Evolutionary conservation across 2,329 filamentous ascomycete species (phyloP).

Genomic region (Chrysosporium queenslandicum): DNA sequence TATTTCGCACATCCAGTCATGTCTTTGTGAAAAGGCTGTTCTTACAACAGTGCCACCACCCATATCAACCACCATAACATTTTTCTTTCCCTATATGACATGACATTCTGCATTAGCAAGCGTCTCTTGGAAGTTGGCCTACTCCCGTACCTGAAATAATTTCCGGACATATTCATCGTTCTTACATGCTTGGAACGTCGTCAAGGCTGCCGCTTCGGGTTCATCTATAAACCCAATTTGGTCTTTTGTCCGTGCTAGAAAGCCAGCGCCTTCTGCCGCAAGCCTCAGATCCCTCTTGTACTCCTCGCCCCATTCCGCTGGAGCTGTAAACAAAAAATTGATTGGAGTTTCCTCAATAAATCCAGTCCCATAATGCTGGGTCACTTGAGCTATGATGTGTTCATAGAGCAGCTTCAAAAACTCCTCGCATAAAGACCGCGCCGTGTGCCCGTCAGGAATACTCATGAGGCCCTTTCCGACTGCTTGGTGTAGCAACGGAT

Average conservation of each 20-base stretch:
- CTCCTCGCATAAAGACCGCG: slow-evolving; percentile 13
- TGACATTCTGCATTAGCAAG: background rate
- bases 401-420: slow-evolving; percentile 14
- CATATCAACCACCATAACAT: slow-evolving; percentile 16
- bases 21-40: background rate
- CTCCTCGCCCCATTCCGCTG: slow-evolving; percentile 16
- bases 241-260: slow-evolving; percentile 13
- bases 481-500: slow-evolving; percentile 13
- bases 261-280: slow-evolving; percentile 15
- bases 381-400: slow-evolving; percentile 11
- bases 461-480: slow-evolving; percentile 13
- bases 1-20: background rate
- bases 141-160: slow-evolving; percentile 10
- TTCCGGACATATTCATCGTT: background rate
- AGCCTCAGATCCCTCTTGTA: slow-evolving; percentile 11
- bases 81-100: slow-evolving; percentile 4
- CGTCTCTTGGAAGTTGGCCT: background rate
- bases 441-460: slow-evolving; percentile 14
- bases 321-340: slow-evolving; percentile 17
- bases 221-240: slow-evolving; percentile 16
- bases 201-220: slow-evolving; percentile 19
- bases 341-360: slow-evolving; percentile 8
- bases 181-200: slow-evolving; percentile 8
- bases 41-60: slow-evolving; percentile 20
- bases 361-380: background rate